Base-by-base conservation (phyloP, 208 protist species). In the Trichomonas gallinae region DNA sequence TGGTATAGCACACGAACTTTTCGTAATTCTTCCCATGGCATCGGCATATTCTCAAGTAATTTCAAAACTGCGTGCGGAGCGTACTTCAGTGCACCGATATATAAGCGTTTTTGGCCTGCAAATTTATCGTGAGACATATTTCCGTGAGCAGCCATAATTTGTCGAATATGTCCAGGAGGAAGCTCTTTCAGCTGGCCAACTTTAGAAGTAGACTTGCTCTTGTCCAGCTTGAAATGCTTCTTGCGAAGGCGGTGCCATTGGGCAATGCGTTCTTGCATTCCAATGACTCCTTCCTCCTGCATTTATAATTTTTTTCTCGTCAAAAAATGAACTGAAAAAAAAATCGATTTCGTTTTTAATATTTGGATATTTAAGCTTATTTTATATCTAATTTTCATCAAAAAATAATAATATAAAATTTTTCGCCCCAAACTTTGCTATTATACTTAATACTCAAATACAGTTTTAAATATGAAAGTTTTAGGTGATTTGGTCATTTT, bases 31-130 rank as follows among this genome's bases (percentile, higher is more conserved):
- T 98, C 97, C 97, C 97, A 97, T 45, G 98, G 97, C 99, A 99
- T 99, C n/a, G 99, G 99, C 98, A 99, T 99, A 97, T 99, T 99
- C 97, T 99, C 99, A 3, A 99, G 97, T 44, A 99, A 98, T 98
- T 99, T 99, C 97, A 99, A 98, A 17, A 99, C 98, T 13, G 99
- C 99, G 96, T 99, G 99, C 21, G 99, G 99, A 81, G 99, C 98
- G 97, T 99, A 99, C 97, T 99, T 99, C 40, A 99, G 97, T 88
- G 99, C 99, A 36, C 99, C 99, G 10, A 99, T 98, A 97, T 99
- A 99, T 36, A 99, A 98, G 96, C 99, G 98, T 82, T 99, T 99
- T 97, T 99, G 99, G 40, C 99, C 98, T 46, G 99, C 98, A 97
- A 99, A 99, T 97, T 99, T 99, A 89, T 98, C 98, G 97, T 98